Conservation (phyloP, 2,329 filamentous ascomycete species). For the Fusarium palustre region DNA sequence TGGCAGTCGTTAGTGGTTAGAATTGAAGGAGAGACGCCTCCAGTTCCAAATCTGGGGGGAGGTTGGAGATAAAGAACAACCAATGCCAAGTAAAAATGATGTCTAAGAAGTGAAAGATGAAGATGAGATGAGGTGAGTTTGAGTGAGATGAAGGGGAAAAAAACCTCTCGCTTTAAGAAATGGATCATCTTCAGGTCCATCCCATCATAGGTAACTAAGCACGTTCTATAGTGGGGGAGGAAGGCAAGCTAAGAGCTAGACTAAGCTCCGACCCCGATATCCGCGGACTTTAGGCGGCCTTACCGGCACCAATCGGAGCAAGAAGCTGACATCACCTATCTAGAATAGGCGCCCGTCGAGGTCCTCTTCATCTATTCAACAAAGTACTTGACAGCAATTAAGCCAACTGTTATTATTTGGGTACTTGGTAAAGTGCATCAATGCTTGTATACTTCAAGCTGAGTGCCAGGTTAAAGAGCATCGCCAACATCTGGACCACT, state of each 20-base stretch:
- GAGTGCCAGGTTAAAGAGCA: too few relatives aligned
- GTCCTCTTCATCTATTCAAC: too few relatives aligned
- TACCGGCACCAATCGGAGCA: constrained; percentile 33
- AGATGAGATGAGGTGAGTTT: neutral
- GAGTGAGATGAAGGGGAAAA: constrained; percentile 3
- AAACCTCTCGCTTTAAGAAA: constrained; percentile 29
- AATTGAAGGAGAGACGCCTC: neutral
- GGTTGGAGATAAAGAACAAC: neutral
- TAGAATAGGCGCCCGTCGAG: too few relatives aligned
- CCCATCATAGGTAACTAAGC: neutral
- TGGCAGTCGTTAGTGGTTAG: neutral
- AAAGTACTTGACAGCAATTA: too few relatives aligned
- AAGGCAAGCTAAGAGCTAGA: constrained; percentile 18
- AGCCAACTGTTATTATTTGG: too few relatives aligned
- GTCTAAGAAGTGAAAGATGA: neutral
- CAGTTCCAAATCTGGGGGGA: neutral
- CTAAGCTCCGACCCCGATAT: constrained; percentile 17
- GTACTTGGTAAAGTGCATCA: neutral
- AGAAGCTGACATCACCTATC: constrained; percentile 25
- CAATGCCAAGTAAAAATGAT: neutral
- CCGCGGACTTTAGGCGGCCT: constrained; percentile 40
- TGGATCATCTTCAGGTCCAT: constrained; percentile 15
- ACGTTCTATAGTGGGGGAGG: neutral
- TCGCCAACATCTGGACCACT: too few relatives aligned
- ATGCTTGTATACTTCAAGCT: too few relatives aligned